Evolutionary conservation across 1,284 basidiomycete genomes (phyloP).

Genomic region (Rhodofomes roseus): DNA sequence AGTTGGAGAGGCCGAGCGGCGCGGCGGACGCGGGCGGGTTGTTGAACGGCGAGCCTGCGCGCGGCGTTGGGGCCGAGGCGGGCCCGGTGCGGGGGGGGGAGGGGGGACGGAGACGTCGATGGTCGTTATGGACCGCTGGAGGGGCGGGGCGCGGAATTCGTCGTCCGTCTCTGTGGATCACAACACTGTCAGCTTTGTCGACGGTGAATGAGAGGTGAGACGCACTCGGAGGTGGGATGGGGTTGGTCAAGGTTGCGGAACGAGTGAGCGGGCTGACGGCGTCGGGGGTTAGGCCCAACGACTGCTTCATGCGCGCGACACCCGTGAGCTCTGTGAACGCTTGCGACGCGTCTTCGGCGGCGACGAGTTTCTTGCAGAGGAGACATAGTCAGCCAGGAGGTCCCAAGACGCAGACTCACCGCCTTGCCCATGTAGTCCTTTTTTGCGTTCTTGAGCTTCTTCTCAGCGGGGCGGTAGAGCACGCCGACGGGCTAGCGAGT

Average conservation of each 20-base stretch:
- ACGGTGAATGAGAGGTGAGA: not conserved
- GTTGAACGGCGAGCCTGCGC: not conserved
- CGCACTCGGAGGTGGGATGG: slow-evolving; percentile 22
- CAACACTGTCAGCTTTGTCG: no score
- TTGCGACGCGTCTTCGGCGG: slow-evolving; percentile 69
- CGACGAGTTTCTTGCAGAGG: slow-evolving; percentile 81
- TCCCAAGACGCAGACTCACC: slow-evolving; percentile 35
- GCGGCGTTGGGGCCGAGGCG: slow-evolving; percentile 13
- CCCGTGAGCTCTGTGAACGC: slow-evolving; percentile 79
- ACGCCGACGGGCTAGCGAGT: slow-evolving; percentile 85
- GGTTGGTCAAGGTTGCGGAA: slow-evolving; percentile 30
- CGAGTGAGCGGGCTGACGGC: slow-evolving; percentile 28
- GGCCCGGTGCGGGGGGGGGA: slow-evolving; percentile 14
- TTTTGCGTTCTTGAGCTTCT: slow-evolving; percentile 81
- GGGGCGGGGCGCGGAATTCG: slow-evolving; percentile 30
- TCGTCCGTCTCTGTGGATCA: slow-evolving; percentile 17
- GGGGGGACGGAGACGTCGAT: slow-evolving; percentile 40
- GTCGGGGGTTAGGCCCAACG: slow-evolving; percentile 54
- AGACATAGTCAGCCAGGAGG: not conserved
- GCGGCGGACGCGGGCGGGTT: not conserved
- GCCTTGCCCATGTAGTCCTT: slow-evolving; percentile 91
- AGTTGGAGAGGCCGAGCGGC: slow-evolving; percentile 13
- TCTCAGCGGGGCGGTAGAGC: slow-evolving; percentile 81
- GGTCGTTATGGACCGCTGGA: slow-evolving; percentile 58
- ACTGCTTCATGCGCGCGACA: slow-evolving; percentile 64